These are phyloP conservation scores for Vigna reflexopilosa DNA, from an alignment of 306 rosid genomes.

Conservation along the genomic window DNA sequence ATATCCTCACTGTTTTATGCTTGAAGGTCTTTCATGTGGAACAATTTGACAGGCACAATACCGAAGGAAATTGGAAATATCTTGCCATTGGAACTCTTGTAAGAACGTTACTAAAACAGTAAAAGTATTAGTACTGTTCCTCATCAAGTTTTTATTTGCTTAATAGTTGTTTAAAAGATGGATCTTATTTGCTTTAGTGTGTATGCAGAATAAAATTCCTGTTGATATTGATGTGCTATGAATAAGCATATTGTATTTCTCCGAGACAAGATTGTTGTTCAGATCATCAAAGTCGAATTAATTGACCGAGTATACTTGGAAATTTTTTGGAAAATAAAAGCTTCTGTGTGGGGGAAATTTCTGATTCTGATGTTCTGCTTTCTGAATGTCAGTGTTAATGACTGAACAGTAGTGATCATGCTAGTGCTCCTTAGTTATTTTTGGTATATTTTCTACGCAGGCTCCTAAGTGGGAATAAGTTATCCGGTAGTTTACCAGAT, in stretches of 20 bases:
- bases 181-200: not conserved
- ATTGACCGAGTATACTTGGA: not conserved
- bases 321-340: not conserved
- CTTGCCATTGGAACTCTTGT: slow-evolving; percentile 68
- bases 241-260: not conserved
- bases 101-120: slow-evolving; percentile 49
- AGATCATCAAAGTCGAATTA: not conserved
- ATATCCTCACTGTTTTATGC: slow-evolving; percentile 46
- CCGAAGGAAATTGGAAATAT: slow-evolving; percentile 83
- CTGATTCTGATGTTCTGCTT: slow-evolving; percentile 15
- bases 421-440: slow-evolving; percentile 23
- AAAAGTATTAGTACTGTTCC: slow-evolving; percentile 36
- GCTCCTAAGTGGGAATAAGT: slow-evolving; percentile 64
- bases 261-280: not conserved
- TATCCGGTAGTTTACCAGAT: slow-evolving; percentile 62
- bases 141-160: slow-evolving; percentile 30
- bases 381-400: slow-evolving; percentile 25
- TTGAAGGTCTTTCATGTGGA: slow-evolving; percentile 89
- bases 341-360: not conserved
- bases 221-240: not conserved
- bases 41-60: slow-evolving; percentile 66
- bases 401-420: slow-evolving; percentile 17
- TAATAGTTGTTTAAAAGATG: not conserved
- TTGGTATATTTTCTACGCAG: slow-evolving; percentile 44
- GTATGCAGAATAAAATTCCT: slow-evolving; percentile 21